Evolutionary conservation across 345 rosid genomes (phyloP).

Genomic region (Toxicodendron radicans): DNA sequence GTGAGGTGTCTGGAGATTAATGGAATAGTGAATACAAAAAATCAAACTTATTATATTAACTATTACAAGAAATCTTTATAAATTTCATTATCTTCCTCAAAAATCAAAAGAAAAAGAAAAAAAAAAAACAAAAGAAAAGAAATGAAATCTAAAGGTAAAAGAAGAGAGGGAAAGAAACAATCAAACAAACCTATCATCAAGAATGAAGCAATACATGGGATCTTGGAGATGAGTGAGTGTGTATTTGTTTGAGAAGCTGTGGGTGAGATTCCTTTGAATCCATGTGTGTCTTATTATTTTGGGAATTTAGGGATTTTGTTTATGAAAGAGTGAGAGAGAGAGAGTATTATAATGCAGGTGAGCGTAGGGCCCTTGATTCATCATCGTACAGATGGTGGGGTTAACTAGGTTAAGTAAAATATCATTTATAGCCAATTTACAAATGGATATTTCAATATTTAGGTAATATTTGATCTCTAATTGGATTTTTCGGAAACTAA

Average conservation of each 20-base stretch:
- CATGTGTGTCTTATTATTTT: constrained; percentile 14
- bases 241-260: background rate
- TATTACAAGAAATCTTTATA: too few species aligned
- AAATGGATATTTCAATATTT: too few species aligned
- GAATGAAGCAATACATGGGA: constrained; percentile 20
- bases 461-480: background rate
- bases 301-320: constrained; percentile 39
- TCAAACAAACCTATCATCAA: constrained; percentile 34
- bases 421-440: background rate
- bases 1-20: too few species aligned
- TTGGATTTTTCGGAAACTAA: too few species aligned
- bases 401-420: background rate
- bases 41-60: too few species aligned
- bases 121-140: background rate
- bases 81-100: background rate
- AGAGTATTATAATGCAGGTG: constrained; percentile 23
- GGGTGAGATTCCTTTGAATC: constrained; percentile 22
- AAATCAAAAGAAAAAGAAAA: background rate
- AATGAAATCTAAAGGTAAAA: background rate
- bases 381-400: constrained; percentile 15
- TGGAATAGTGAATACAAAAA: too few species aligned
- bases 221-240: background rate
- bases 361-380: constrained; percentile 20
- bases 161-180: constrained; percentile 18
- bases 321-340: background rate